Evolutionary conservation across 495 filamentous ascomycete species (phyloP), one percentile per base, ranked within the genome.

Genomic region (Trichoderma asperelloides): DNA sequence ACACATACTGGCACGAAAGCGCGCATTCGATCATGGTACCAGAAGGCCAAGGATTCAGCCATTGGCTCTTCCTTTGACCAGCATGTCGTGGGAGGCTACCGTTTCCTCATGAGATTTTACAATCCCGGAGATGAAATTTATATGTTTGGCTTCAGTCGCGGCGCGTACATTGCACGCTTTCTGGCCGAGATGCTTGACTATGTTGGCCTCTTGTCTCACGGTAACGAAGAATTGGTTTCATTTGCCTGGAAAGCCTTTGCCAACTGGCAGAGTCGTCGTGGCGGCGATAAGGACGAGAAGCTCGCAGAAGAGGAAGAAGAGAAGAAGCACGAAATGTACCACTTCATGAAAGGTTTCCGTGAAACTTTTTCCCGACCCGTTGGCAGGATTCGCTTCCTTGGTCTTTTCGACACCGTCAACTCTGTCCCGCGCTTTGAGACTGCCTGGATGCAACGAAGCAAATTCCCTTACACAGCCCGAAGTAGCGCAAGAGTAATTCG

Each of bases 171-270:
- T 27, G 91, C 92, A 7, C 87, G 91, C 15, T 95, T 94, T 72
- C 80, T 96, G 4, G 89, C 91, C 1, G 90, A 94, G 71, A 95
- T 96, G 92, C 80, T 96, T 15, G 89, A 93, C 70, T 88, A 91
- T 67, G 86, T 96, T 66, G 91, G 92, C 16, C 79, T 96, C 12
- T 81, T 95, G 0, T 88, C 86, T 51, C 84, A 86, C 67, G 92
- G 91, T n/a, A 96, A 96, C 70, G 91, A 96, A 70, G 92, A 95
- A 69, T 87, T 96, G 86, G 84, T 89, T 21, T 78, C 80, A 0
- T 96, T 96, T 68, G 92, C 90, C 3, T 95, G 91, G 91, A 93
- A 93, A 77, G 91, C 91, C 0, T 96, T 96, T 69, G 84, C 88
- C 62, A 89, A 88, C 68, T 96, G 91, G 91, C 89, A 96, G 74